phyloP scores from a whole-genome alignment of 2,329 filamentous ascomycete genomes.

The Spiromastix sp. region DNA sequence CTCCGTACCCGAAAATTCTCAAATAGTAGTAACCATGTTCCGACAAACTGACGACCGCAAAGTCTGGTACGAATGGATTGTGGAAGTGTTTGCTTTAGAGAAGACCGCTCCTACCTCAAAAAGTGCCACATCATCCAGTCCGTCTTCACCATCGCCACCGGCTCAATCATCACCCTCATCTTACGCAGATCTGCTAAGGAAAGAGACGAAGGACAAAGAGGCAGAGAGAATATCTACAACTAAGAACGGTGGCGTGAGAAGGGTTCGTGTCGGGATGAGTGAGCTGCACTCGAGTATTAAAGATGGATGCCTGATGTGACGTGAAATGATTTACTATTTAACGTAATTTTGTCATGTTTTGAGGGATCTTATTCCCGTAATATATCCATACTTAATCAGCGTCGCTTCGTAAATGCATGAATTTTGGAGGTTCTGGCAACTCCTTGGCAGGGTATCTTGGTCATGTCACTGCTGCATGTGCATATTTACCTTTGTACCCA shows the following conservation, averaged over 20 bases:
- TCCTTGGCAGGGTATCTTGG: no score
- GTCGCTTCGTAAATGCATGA: no score
- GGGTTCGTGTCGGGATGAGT: slow-evolving; percentile 30
- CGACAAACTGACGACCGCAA: slow-evolving; percentile 87
- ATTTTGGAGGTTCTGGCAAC: no score
- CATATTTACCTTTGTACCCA: no score
- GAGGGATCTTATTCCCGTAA: no score
- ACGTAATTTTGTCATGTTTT: no score
- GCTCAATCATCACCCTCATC: slow-evolving; percentile 1
- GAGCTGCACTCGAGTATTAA: slow-evolving; percentile 40
- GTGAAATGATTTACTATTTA: no score
- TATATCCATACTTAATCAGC: no score
- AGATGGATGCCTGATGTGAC: slow-evolving; percentile 39
- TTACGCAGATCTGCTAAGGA: slow-evolving; percentile 11
- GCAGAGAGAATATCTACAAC: slow-evolving; percentile 7
- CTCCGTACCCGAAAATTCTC: slow-evolving; percentile 71
- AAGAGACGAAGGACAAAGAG: slow-evolving; percentile 13
- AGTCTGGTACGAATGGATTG: slow-evolving; percentile 98
- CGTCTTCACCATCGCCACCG: neutral
- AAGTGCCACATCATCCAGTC: slow-evolving; percentile 13
- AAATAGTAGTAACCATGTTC: slow-evolving; percentile 90
- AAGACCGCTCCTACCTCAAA: slow-evolving; percentile 7
- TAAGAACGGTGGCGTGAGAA: slow-evolving; percentile 1
- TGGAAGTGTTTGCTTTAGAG: slow-evolving; percentile 61
- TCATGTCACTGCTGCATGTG: no score